A percentile compares a stretch with the other conserved stretches of the same genome.
Evolutionary conservation across 2,329 filamentous ascomycete genomes (phyloP).

Genomic region (Geoglossum cookeanum): DNA sequence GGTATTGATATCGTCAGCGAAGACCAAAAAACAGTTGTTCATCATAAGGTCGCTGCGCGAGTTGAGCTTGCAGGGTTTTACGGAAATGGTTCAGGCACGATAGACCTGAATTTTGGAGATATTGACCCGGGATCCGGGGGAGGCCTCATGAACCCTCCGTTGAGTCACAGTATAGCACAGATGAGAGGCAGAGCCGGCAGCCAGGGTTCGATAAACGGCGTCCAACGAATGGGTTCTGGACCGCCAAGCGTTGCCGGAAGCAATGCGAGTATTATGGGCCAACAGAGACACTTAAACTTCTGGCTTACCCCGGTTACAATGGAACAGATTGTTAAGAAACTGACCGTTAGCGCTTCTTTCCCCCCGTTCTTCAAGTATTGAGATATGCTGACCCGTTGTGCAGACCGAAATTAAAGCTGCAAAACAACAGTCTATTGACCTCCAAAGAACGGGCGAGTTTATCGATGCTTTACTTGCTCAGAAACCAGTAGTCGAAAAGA

Average conservation of each 20-base stretch:
- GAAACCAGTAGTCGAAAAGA: slow-evolving; percentile 35
- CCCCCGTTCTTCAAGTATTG: background rate
- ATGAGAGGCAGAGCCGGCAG: slow-evolving; percentile 51
- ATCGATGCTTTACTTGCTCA: slow-evolving; percentile 58
- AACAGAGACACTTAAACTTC: slow-evolving; percentile 60
- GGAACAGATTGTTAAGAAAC: slow-evolving; percentile 79
- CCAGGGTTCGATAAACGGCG: slow-evolving; percentile 41
- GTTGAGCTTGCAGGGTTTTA: slow-evolving; percentile 88
- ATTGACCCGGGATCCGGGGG: slow-evolving; percentile 60
- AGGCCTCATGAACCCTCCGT: slow-evolving; percentile 47
- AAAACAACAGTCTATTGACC: slow-evolving; percentile 69
- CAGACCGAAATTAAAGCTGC: slow-evolving; percentile 83
- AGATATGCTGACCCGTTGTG: slow-evolving; percentile 11
- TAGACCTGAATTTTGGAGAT: slow-evolving; percentile 85
- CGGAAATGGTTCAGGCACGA: slow-evolving; percentile 50
- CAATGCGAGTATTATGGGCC: slow-evolving; percentile 39
- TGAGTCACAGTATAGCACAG: slow-evolving; percentile 43
- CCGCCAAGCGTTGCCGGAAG: slow-evolving; percentile 34
- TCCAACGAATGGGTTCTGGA: slow-evolving; percentile 39
- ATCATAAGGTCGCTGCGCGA: slow-evolving; percentile 94
- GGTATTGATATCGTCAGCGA: slow-evolving; percentile 98
- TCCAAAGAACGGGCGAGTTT: slow-evolving; percentile 66
- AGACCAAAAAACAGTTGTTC: slow-evolving; percentile 94
- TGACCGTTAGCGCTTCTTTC: slow-evolving; percentile 42
- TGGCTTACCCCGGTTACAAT: slow-evolving; percentile 81